These are phyloP conservation scores for Malus hybrid DNA, from an alignment of 331 rosid species.

Conservation along the genomic window DNA sequence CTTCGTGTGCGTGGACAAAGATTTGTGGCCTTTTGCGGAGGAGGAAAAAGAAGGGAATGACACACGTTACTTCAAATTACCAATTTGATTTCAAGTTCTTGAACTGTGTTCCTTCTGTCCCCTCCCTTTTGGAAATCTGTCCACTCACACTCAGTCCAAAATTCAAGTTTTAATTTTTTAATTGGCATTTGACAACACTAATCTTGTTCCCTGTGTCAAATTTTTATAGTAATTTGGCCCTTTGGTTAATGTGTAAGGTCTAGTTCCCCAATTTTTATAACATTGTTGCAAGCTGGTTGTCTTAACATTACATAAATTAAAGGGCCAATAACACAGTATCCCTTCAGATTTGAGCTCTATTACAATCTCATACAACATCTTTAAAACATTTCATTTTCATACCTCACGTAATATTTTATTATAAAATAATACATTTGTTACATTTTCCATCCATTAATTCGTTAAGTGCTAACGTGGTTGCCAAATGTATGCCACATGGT, in stretches of 20 bases:
- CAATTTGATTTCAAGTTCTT: slow-evolving; percentile 15
- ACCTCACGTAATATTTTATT: too few species aligned
- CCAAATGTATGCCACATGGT: too few species aligned
- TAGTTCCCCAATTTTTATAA: slow-evolving; percentile 1
- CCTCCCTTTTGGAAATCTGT: slow-evolving; percentile 16
- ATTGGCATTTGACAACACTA: not conserved
- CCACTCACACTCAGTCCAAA: not conserved
- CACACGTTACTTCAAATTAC: slow-evolving; percentile 37
- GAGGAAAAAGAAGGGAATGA: too few species aligned
- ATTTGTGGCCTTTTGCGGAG: slow-evolving; percentile 46
- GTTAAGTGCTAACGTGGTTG: too few species aligned
- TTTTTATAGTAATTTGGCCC: not conserved
- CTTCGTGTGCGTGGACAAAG: slow-evolving; percentile 69
- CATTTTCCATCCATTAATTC: too few species aligned
- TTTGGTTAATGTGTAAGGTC: slow-evolving; percentile 23
- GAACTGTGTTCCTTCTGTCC: slow-evolving; percentile 41
- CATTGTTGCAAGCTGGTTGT: not conserved
- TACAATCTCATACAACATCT: too few species aligned
- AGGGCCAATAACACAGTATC: too few species aligned
- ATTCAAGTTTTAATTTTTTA: not conserved
- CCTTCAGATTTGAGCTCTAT: too few species aligned
- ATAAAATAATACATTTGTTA: too few species aligned
- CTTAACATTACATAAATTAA: too few species aligned
- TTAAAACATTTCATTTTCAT: too few species aligned
- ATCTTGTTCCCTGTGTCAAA: not conserved